These are phyloP conservation scores for Orychophragmus violaceus DNA, from an alignment of 345 rosid genomes.

Conservation along the genomic window DNA sequence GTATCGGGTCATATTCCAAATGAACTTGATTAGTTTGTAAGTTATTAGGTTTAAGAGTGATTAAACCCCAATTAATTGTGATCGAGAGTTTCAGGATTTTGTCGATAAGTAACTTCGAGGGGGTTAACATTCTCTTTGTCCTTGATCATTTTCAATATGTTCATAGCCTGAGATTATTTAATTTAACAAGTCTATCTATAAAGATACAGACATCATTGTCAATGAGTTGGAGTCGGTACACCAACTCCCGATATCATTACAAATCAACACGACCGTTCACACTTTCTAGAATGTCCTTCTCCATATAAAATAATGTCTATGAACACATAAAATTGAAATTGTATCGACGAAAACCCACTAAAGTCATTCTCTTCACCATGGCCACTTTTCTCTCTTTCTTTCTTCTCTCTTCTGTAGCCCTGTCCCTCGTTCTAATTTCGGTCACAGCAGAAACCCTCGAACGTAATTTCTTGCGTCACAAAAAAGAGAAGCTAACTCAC, in stretches of 20 bases:
- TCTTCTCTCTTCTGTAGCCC: slow-evolving; percentile 5
- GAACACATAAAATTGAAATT: background rate
- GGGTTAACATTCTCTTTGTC: background rate
- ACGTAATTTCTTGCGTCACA: slow-evolving; percentile 15
- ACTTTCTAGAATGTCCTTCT: slow-evolving; percentile 2
- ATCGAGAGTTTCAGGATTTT: background rate
- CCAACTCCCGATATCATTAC: slow-evolving; percentile 16
- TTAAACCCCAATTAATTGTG: too few species aligned
- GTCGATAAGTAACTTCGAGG: background rate
- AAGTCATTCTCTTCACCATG: slow-evolving; percentile 6
- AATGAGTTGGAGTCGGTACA: slow-evolving; percentile 12
- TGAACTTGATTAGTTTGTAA: too few species aligned
- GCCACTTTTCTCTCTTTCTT: background rate
- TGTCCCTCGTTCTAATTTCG: background rate
- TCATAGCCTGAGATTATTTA: background rate
- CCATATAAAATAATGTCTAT: background rate
- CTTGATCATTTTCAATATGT: background rate
- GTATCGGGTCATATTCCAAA: too few species aligned
- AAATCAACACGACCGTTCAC: background rate
- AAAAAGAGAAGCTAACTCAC: slow-evolving; percentile 55
- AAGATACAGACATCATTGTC: background rate
- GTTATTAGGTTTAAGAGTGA: too few species aligned
- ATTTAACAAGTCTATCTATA: background rate
- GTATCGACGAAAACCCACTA: slow-evolving; percentile 9
- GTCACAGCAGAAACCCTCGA: slow-evolving; percentile 25